Evolutionary conservation across 148 eudicot species (phyloP).

Genomic region (Suaeda aralocaspica): DNA sequence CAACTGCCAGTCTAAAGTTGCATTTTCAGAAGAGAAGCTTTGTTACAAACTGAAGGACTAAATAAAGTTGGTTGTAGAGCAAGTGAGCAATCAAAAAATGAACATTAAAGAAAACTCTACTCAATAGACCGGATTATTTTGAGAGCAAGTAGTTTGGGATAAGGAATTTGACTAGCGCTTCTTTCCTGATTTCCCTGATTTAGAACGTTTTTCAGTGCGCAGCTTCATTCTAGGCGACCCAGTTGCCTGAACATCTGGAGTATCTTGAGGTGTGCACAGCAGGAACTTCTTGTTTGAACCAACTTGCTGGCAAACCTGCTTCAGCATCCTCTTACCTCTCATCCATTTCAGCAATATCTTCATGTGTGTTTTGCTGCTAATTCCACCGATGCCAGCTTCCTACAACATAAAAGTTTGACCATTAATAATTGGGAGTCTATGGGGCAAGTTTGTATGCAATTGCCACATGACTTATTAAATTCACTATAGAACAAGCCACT

Average conservation of each 20-base stretch:
- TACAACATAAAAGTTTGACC: conserved; percentile 18
- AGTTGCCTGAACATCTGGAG: conserved; percentile 12
- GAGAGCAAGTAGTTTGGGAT: neutral
- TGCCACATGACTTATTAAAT: neutral
- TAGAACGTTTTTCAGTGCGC: conserved; percentile 16
- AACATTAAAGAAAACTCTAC: conserved; percentile 14
- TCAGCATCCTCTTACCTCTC: conserved; percentile 51
- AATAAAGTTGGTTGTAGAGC: no score
- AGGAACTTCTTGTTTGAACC: conserved; percentile 46
- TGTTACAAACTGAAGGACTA: neutral
- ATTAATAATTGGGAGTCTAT: neutral
- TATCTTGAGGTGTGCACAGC: conserved; percentile 28
- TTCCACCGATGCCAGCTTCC: conserved; percentile 58
- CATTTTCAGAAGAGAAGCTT: neutral
- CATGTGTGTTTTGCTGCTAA: conserved; percentile 70
- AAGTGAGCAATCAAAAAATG: neutral
- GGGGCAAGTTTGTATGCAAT: neutral
- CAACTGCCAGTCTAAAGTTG: neutral
- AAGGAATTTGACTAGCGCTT: conserved; percentile 7
- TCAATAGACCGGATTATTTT: conserved; percentile 3
- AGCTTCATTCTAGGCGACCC: conserved; percentile 16
- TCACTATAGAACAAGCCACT: neutral
- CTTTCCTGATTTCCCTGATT: conserved; percentile 16
- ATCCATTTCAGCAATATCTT: conserved; percentile 79
- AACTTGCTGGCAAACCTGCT: conserved; percentile 49